These are phyloP conservation scores for Phytophthora cryptogea DNA, from an alignment of 352 stramenopile species.

Conservation along the genomic window DNA sequence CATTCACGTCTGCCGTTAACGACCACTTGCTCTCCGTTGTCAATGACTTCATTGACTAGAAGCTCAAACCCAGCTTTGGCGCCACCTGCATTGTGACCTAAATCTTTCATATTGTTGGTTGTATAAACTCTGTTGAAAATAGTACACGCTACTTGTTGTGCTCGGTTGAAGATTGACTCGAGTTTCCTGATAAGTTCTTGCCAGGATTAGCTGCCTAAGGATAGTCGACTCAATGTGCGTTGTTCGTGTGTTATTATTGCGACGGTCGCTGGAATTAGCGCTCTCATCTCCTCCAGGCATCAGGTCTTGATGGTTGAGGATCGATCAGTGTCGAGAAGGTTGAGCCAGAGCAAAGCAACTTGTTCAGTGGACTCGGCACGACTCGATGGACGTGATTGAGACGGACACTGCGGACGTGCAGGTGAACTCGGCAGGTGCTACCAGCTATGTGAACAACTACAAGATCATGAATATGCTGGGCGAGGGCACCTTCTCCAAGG, in stretches of 20 bases:
- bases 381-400: conserved; percentile 61
- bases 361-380: too few species aligned
- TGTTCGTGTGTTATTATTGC: background rate
- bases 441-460: conserved; percentile 81
- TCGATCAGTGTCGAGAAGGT: background rate
- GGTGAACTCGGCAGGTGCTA: conserved; percentile 57
- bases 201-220: conserved; percentile 14
- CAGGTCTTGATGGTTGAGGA: background rate
- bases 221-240: conserved; percentile 6
- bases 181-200: conserved; percentile 6
- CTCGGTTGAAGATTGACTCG: background rate
- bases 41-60: conserved; percentile 47
- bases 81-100: conserved; percentile 38
- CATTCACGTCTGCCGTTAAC: conserved; percentile 39
- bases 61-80: conserved; percentile 48
- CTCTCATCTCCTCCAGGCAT: background rate
- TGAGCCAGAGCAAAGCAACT: background rate
- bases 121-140: conserved; percentile 10
- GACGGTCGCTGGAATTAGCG: conserved; percentile 6
- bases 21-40: conserved; percentile 44
- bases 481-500: conserved; percentile 80
- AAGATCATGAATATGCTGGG: conserved; percentile 63
- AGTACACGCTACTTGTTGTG: conserved; percentile 2
- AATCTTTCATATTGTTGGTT: background rate
- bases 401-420: conserved; percentile 65